Conservation (phyloP, 495 filamentous ascomycete genomes). For the Aspergillus panamensis region DNA sequence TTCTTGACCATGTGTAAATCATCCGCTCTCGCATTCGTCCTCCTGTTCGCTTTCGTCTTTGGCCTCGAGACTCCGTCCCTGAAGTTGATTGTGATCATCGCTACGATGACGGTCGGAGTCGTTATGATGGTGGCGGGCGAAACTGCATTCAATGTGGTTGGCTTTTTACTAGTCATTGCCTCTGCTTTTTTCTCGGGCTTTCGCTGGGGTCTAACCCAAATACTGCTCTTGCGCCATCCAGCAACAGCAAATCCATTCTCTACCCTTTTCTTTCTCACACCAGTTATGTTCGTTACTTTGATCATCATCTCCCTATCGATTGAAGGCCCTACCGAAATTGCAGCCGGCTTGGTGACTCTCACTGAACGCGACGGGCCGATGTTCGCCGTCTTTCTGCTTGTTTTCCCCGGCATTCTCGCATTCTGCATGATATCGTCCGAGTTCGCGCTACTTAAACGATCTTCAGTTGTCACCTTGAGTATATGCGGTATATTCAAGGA, state of each 20-base stretch:
- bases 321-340: conserved; percentile 70
- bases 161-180: conserved; percentile 87
- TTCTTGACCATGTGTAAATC: conserved; percentile 99
- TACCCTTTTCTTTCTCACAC: conserved; percentile 93
- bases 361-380: conserved; percentile 61
- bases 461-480: conserved; percentile 89
- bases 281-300: conserved; percentile 89
- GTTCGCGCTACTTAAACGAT: conserved; percentile 92
- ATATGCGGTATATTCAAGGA: conserved; percentile 99
- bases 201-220: conserved; percentile 95
- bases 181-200: conserved; percentile 95
- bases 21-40: conserved; percentile 88
- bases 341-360: conserved; percentile 58
- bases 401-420: conserved; percentile 89
- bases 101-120: conserved; percentile 89
- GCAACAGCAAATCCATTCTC: conserved; percentile 97
- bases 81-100: conserved; percentile 80
- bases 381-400: conserved; percentile 56
- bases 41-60: conserved; percentile 94
- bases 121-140: conserved; percentile 99
- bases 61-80: conserved; percentile 83
- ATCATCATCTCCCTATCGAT: conserved; percentile 77
- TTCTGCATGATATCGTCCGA: conserved; percentile 97
- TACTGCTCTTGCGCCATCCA: conserved; percentile 88
- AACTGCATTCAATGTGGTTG: conserved; percentile 81